Evolutionary conservation across 1,139 yeast genomes (phyloP), one percentile per base, ranked within the genome.

Genomic region (Debaryomyces sp.): DNA sequence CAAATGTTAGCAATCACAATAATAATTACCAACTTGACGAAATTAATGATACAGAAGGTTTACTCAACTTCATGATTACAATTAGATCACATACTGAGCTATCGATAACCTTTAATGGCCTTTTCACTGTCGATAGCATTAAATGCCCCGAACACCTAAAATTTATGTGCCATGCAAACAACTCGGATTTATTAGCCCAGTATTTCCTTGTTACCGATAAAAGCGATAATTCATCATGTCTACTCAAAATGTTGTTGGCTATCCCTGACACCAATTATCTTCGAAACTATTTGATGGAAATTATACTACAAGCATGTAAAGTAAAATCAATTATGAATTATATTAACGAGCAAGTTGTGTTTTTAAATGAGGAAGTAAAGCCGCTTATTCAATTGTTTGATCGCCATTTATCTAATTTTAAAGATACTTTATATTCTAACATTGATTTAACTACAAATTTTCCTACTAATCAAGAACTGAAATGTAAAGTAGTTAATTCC

Each of bases 301-400:
- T 70, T 6, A 58, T 74, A 13, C 50, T 61, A 15, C 58, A 60
- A 34, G 51, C 67, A n/a, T 69, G 76, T 49, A 71, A 72, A 47
- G 52, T 71, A 9, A 57, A 66, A 15, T 63, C 72, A 4, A 59
- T 70, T 21, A 43, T 63, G 18, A 64, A 64, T 35, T 67, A 66
- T 46, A 52, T 83, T 7, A 62, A 69, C 21, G 78, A 71, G n/a
- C 73, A 76, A 15, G 51, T 83, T 1, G 55, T 51, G 0, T 54
- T 62, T 10, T 54, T 82, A 3, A 60, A 66, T 4, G 57, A 60
- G 1, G 82, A 80, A 34, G 63, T 76, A 7, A 70, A 65, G 35
- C 70, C 78, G 1, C 80, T 78, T 52, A 60, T 75, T 2, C 72
- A 69, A 12, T 65, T 74, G 50, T 70, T 53, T 50, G 77, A 64